Evolutionary conservation across 495 filamentous ascomycete genomes (phyloP).

Genomic region (Podospora didyma): DNA sequence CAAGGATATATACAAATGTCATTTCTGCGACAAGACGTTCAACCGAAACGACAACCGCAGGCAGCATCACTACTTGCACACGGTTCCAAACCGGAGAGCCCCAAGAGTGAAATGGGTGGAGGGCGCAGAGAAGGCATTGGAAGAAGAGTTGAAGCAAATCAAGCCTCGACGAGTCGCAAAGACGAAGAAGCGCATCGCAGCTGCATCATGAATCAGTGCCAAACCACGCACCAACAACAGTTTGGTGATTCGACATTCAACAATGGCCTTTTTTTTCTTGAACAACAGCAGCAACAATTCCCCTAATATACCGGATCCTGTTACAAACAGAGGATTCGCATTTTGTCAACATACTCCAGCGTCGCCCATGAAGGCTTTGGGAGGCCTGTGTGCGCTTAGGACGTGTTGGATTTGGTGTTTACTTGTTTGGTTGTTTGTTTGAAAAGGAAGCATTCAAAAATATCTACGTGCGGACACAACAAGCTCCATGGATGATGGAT

Average conservation of each 20-base stretch:
- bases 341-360: not conserved
- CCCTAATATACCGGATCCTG: not conserved
- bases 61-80: conserved; percentile 39
- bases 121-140: conserved; percentile 21
- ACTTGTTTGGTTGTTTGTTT: too few relatives aligned
- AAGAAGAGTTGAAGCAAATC: conserved; percentile 25
- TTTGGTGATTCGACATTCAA: too few relatives aligned
- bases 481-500: too few relatives aligned
- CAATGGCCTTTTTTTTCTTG: not conserved
- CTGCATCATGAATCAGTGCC: not conserved
- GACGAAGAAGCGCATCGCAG: not conserved
- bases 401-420: too few relatives aligned
- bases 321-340: not conserved
- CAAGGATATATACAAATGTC: not conserved
- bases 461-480: too few relatives aligned
- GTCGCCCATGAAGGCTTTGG: not conserved
- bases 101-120: conserved; percentile 25
- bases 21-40: conserved; percentile 13
- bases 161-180: not conserved
- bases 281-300: not conserved
- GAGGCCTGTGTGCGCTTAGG: not conserved
- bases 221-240: too few relatives aligned
- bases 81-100: conserved; percentile 15
- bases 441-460: too few relatives aligned
- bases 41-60: conserved; percentile 33